phyloP scores from a whole-genome alignment of 768 basidiomycete species.

The Tephrocybe sp. region DNA sequence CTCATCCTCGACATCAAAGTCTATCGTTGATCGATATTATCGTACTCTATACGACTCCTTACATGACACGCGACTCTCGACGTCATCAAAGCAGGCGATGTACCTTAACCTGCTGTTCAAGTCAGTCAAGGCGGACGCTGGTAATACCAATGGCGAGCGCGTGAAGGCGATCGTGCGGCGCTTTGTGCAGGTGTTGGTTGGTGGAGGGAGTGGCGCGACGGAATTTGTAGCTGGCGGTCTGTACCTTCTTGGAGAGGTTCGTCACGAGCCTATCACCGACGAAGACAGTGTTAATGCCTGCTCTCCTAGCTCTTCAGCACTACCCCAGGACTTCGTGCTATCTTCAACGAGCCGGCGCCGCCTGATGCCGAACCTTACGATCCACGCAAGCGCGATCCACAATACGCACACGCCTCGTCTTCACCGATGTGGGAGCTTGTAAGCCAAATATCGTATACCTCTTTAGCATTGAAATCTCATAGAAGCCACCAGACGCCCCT shows the following conservation, averaged over 20 bases:
- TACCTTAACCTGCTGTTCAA: constrained; percentile 95
- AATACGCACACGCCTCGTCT: constrained; percentile 76
- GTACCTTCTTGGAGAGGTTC: constrained; percentile 84
- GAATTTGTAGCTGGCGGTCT: constrained; percentile 91
- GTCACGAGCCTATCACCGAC: constrained; percentile 17
- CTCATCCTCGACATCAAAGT: constrained; percentile 42
- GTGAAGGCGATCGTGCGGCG: constrained; percentile 81
- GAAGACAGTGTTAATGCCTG: not conserved
- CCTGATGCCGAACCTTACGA: constrained; percentile 59
- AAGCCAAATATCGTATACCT: constrained; percentile 25
- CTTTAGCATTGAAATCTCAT: not conserved
- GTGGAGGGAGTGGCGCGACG: constrained; percentile 69
- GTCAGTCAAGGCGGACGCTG: constrained; percentile 67
- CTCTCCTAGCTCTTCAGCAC: constrained; percentile 38
- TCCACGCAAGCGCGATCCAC: constrained; percentile 86
- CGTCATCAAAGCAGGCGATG: constrained; percentile 93
- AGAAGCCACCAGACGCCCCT: constrained; percentile 62
- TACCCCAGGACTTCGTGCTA: constrained; percentile 38
- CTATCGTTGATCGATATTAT: constrained; percentile 68
- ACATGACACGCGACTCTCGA: constrained; percentile 75
- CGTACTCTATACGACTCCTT: constrained; percentile 90
- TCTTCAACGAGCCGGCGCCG: constrained; percentile 31
- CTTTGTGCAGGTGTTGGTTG: constrained; percentile 76
- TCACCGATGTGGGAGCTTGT: constrained; percentile 92
- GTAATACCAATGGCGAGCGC: constrained; percentile 54